These are phyloP conservation scores for Cercospora sesami DNA, from an alignment of 2,329 filamentous ascomycete species.

Conservation along the genomic window DNA sequence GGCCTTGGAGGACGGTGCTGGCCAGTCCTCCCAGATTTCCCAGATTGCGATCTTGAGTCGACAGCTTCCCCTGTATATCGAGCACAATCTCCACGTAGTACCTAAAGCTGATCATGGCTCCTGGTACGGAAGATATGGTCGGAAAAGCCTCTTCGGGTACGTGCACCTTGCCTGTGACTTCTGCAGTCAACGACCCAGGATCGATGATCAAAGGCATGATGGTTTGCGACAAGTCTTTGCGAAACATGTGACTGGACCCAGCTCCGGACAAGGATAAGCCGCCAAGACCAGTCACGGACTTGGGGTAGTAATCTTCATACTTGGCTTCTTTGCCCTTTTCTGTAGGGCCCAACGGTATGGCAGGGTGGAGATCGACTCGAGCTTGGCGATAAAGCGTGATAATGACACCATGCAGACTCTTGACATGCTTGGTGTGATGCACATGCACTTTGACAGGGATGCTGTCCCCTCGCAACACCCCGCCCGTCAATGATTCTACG, in stretches of 20 bases:
- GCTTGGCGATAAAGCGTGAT: slow-evolving; percentile 90
- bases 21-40: slow-evolving; percentile 32
- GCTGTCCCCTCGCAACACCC: slow-evolving; percentile 80
- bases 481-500: slow-evolving; percentile 77
- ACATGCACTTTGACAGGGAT: slow-evolving; percentile 78
- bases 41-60: slow-evolving; percentile 63
- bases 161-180: slow-evolving; percentile 78
- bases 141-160: slow-evolving; percentile 90
- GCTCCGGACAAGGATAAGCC: slow-evolving; percentile 84
- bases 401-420: slow-evolving; percentile 89
- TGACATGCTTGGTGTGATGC: slow-evolving; percentile 83
- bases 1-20: slow-evolving; percentile 25
- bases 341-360: slow-evolving; percentile 60
- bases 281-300: slow-evolving; percentile 80
- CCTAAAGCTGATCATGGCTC: slow-evolving; percentile 91
- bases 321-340: slow-evolving; percentile 68
- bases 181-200: slow-evolving; percentile 72
- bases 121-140: slow-evolving; percentile 84
- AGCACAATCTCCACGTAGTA: slow-evolving; percentile 93
- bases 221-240: slow-evolving; percentile 88
- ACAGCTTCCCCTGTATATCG: slow-evolving; percentile 83
- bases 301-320: slow-evolving; percentile 82
- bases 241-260: slow-evolving; percentile 86
- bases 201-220: slow-evolving; percentile 88
- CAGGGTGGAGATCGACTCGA: slow-evolving; percentile 77